Conservation (phyloP, 1,284 basidiomycete species). For the Rhodofomes roseus region DNA sequence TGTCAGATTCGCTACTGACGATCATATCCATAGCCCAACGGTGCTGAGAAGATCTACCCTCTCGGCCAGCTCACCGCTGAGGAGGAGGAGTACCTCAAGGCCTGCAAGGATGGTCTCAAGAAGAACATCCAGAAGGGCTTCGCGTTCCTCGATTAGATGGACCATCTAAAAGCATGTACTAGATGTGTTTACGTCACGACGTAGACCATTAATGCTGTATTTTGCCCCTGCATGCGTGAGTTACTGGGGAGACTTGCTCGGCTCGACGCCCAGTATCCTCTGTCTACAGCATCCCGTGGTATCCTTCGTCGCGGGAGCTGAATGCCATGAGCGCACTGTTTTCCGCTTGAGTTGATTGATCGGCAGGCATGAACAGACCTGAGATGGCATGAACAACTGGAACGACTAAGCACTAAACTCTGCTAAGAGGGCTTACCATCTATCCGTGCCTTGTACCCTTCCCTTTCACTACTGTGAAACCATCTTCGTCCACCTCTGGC, state of each 20-base stretch:
- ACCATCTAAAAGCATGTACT: conserved; percentile 2
- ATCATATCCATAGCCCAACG: conserved; percentile 53
- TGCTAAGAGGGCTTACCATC: not conserved
- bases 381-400: no score
- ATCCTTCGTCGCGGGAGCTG: no score
- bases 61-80: conserved; percentile 73
- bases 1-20: conserved; percentile 6
- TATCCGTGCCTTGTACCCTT: conserved; percentile 48
- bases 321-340: no score
- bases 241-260: no score
- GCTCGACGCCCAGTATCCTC: no score
- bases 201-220: not conserved
- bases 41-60: conserved; percentile 87
- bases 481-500: conserved; percentile 82
- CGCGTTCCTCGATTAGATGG: conserved; percentile 56
- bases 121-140: conserved; percentile 97
- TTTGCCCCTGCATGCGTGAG: not conserved
- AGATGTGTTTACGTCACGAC: conserved; percentile 1
- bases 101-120: conserved; percentile 88
- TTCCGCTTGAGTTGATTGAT: no score
- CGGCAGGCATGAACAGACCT: no score
- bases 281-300: no score
- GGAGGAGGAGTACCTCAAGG: conserved; percentile 86
- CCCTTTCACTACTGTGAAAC: conserved; percentile 78
- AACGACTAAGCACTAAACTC: no score